Percentiles rank a stretch among this genome's conserved stretches.
phyloP scores from a whole-genome alignment of 257 asterid genomes.

The Oldenlandia corymbosa region DNA sequence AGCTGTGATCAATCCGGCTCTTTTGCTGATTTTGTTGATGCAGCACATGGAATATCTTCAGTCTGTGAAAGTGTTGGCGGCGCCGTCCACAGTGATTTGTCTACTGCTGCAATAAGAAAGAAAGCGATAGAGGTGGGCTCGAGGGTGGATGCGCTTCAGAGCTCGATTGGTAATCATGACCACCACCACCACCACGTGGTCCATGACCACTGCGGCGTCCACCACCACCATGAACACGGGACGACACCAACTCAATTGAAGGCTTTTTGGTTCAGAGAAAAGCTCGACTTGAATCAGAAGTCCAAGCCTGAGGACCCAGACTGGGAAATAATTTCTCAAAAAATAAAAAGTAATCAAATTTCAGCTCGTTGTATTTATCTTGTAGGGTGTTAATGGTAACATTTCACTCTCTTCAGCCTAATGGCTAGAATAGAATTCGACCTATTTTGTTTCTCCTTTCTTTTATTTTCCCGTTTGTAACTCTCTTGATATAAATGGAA shows the following conservation, averaged over 20 bases:
- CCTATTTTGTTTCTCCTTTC: not conserved
- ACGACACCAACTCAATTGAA: constrained; percentile 29
- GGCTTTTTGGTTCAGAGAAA: constrained; percentile 49
- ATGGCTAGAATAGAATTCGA: constrained; percentile 5
- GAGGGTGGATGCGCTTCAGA: constrained; percentile 67
- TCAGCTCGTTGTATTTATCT: constrained; percentile 7
- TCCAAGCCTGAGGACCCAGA: constrained; percentile 43
- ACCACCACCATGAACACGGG: constrained; percentile 15
- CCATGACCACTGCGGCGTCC: constrained; percentile 1
- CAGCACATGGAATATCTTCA: too few relatives aligned
- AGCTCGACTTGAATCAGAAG: constrained; percentile 38
- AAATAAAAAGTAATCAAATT: not conserved
- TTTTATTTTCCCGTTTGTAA: not conserved
- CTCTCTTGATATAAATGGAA: constrained; percentile 17
- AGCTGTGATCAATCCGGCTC: too few relatives aligned
- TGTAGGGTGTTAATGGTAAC: constrained; percentile 1
- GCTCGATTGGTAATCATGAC: constrained; percentile 15
- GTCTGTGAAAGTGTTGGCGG: too few relatives aligned
- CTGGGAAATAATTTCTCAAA: too few relatives aligned
- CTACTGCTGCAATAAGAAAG: constrained; percentile 65
- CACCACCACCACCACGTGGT: constrained; percentile 3
- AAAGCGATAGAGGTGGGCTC: constrained; percentile 88
- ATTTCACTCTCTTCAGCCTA: constrained; percentile 7
- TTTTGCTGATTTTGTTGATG: too few relatives aligned
- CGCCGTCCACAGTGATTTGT: constrained; percentile 39